Conservation (phyloP, 2,329 filamentous ascomycete species). For the Sporothrix sp. region DNA sequence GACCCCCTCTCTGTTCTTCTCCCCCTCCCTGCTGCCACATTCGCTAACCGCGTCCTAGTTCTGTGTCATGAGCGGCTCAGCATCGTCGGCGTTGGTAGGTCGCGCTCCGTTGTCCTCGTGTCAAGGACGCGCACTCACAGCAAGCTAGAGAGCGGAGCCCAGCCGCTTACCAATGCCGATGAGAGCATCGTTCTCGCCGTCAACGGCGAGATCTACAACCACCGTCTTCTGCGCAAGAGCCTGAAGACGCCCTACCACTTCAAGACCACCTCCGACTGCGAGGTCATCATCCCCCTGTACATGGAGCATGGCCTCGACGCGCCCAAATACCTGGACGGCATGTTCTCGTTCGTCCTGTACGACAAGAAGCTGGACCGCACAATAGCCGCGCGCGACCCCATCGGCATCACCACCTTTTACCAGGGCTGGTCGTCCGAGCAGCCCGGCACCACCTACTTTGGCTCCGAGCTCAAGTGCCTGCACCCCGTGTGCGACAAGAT, state of each 20-base stretch:
- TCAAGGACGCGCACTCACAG: conserved; percentile 21
- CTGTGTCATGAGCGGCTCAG: conserved; percentile 95
- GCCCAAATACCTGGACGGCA: conserved; percentile 89
- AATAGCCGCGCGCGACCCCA: conserved; percentile 89
- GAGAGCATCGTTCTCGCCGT: conserved; percentile 82
- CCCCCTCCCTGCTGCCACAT: too few species aligned
- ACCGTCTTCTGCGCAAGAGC: conserved; percentile 82
- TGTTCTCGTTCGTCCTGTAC: conserved; percentile 99
- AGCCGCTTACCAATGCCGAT: conserved; percentile 89
- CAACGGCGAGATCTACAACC: conserved; percentile 99
- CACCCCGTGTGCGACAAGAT: conserved; percentile 93
- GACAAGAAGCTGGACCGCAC: conserved; percentile 90
- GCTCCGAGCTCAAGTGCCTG: conserved; percentile 90
- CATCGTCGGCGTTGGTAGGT: conserved; percentile 90
- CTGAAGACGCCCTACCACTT: conserved; percentile 82
- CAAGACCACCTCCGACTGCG: conserved; percentile 97
- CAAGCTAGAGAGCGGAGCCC: conserved; percentile 73
- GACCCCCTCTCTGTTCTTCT: neutral
- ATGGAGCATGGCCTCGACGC: conserved; percentile 85
- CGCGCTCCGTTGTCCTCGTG: conserved; percentile 14
- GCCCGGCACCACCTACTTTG: conserved; percentile 83
- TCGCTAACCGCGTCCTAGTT: conserved; percentile 45
- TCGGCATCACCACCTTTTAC: conserved; percentile 96
- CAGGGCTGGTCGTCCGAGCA: conserved; percentile 81
- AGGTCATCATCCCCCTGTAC: conserved; percentile 97